phyloP scores from a whole-genome alignment of 495 filamentous ascomycete species.

The Penicillium robsamsonii region DNA sequence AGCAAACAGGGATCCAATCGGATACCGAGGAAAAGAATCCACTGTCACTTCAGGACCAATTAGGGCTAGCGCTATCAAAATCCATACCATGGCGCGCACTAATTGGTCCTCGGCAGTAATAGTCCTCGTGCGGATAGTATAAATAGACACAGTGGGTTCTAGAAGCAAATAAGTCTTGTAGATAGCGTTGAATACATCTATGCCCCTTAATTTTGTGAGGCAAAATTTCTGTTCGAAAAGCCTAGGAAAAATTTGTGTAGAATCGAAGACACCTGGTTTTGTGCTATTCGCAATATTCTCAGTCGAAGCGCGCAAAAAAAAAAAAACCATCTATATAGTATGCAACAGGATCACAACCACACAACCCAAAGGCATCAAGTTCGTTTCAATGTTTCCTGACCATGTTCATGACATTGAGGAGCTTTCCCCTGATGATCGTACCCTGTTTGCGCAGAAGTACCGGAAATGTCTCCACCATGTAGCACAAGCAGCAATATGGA shows the following conservation, averaged over 20 bases:
- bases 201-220: background rate
- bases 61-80: background rate
- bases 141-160: conserved; percentile 8
- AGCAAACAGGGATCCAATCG: background rate
- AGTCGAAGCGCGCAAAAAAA: background rate
- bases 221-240: background rate
- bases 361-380: conserved; percentile 4
- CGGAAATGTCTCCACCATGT: conserved; percentile 23
- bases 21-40: background rate
- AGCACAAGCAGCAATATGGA: conserved; percentile 27
- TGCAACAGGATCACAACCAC: conserved; percentile 1
- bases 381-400: conserved; percentile 18
- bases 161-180: conserved; percentile 2
- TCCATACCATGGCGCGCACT: background rate
- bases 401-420: conserved; percentile 25
- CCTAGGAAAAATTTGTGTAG: background rate
- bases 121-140: background rate
- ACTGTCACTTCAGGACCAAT: background rate
- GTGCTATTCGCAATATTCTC: background rate
- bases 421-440: conserved; percentile 21
- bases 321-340: conserved; percentile 1
- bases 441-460: conserved; percentile 18
- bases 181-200: conserved; percentile 2
- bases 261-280: background rate
- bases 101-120: conserved; percentile 5